Percentiles rank a stretch among this genome's conserved stretches.
Conservation (phyloP, 2,329 filamentous ascomycete genomes). For the Trichophyton mentagrophytes region DNA sequence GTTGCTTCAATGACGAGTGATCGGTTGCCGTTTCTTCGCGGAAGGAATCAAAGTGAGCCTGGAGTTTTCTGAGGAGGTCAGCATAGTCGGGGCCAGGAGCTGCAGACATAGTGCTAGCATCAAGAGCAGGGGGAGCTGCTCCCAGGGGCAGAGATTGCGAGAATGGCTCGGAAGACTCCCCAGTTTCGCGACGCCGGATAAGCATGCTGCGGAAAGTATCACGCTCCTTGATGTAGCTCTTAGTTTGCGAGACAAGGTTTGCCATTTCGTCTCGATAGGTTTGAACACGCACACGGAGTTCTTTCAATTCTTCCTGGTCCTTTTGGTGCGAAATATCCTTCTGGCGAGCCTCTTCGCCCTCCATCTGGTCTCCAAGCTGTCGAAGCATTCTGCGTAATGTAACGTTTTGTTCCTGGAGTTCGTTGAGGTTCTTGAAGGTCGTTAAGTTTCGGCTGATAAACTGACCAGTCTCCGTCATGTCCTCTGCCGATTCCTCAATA, state of each 20-base stretch:
- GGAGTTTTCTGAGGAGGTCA: constrained; percentile 71
- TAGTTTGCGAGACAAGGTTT: constrained; percentile 67
- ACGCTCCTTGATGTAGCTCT: constrained; percentile 88
- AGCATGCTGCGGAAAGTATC: constrained; percentile 96
- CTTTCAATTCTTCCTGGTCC: constrained; percentile 57
- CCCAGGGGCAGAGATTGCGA: constrained; percentile 55
- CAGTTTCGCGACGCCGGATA: constrained; percentile 57
- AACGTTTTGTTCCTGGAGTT: constrained; percentile 78
- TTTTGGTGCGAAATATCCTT: constrained; percentile 43
- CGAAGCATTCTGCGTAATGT: constrained; percentile 72
- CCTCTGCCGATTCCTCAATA: constrained; percentile 56
- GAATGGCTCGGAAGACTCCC: constrained; percentile 51
- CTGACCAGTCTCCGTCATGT: constrained; percentile 70
- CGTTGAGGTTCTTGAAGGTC: constrained; percentile 71
- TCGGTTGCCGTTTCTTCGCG: constrained; percentile 74
- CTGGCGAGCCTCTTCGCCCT: constrained; percentile 69
- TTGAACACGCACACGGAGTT: constrained; percentile 57
- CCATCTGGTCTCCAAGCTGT: constrained; percentile 75
- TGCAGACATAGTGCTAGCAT: constrained; percentile 36
- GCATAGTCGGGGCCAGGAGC: constrained; percentile 56
- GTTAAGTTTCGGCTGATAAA: constrained; percentile 86
- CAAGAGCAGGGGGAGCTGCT: constrained; percentile 33
- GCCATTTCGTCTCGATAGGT: constrained; percentile 76
- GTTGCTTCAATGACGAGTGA: constrained; percentile 67
- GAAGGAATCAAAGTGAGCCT: constrained; percentile 79